Percentiles rank a stretch among this genome's conserved stretches.
phyloP scores from a whole-genome alignment of 257 asterid genomes.

The Cinchona pubescens region DNA sequence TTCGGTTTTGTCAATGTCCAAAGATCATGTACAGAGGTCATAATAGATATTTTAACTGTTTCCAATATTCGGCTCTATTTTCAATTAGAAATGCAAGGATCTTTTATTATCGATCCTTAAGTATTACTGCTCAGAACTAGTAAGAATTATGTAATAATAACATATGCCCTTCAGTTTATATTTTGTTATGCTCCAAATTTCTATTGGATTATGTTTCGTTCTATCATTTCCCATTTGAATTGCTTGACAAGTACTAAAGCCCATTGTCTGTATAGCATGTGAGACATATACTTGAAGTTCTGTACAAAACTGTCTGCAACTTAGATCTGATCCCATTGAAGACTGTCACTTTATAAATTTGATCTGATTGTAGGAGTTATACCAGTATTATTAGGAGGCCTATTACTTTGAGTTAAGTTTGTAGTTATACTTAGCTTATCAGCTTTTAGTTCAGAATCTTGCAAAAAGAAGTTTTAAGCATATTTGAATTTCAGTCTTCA shows the following conservation, averaged over 20 bases:
- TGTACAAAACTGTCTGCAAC: background rate
- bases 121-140: slow-evolving; percentile 5
- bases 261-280: background rate
- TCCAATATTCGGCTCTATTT: background rate
- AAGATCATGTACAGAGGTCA: too few relatives aligned
- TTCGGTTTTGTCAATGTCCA: too few relatives aligned
- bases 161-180: too few relatives aligned
- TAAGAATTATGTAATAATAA: background rate
- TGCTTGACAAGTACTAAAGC: background rate
- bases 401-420: background rate
- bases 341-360: too few relatives aligned
- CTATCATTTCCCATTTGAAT: too few relatives aligned
- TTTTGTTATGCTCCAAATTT: too few relatives aligned
- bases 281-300: background rate
- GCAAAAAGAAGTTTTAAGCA: background rate
- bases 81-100: background rate
- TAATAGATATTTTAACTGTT: background rate
- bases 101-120: background rate
- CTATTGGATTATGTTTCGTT: too few relatives aligned
- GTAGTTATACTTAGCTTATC: background rate
- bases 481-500: background rate
- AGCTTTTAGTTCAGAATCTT: background rate
- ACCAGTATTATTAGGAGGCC: background rate
- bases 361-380: too few relatives aligned
- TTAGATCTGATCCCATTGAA: too few relatives aligned